Conservation (phyloP, 768 basidiomycete species). For the Suillus subaureus region DNA sequence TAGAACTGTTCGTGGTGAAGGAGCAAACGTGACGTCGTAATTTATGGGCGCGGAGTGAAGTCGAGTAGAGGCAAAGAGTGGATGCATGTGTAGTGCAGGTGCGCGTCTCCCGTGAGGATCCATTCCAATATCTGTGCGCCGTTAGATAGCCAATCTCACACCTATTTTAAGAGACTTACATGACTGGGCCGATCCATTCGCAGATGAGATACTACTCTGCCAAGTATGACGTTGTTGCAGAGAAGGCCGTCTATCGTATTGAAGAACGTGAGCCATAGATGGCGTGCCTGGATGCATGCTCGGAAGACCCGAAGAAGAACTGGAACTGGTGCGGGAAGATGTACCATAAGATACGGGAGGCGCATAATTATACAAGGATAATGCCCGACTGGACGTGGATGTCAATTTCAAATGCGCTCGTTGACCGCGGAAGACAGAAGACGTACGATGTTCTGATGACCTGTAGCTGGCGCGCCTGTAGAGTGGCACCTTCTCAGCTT, state of each 20-base stretch:
- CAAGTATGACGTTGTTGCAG: slow-evolving; percentile 51
- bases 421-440: not conserved
- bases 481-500: slow-evolving; percentile 37
- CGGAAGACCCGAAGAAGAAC: slow-evolving; percentile 45
- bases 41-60: slow-evolving; percentile 62
- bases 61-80: slow-evolving; percentile 57
- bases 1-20: slow-evolving; percentile 58
- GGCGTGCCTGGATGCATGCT: slow-evolving; percentile 42
- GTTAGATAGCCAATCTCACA: slow-evolving; percentile 5
- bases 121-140: slow-evolving; percentile 17
- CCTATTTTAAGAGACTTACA: slow-evolving; percentile 36
- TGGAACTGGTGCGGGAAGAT: slow-evolving; percentile 56
- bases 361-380: slow-evolving; percentile 33
- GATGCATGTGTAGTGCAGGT: slow-evolving; percentile 59
- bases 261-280: too few relatives aligned
- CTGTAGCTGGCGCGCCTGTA: slow-evolving; percentile 47
- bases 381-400: slow-evolving; percentile 25
- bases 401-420: slow-evolving; percentile 13
- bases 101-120: slow-evolving; percentile 27
- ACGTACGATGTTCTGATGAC: slow-evolving; percentile 48
- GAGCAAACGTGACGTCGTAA: slow-evolving; percentile 59
- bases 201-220: slow-evolving; percentile 43
- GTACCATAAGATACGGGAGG: slow-evolving; percentile 36
- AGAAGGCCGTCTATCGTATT: slow-evolving; percentile 48
- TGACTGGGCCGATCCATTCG: slow-evolving; percentile 40